phyloP scores from a whole-genome alignment of 2,329 filamentous ascomycete genomes.

The Aspergillus sojae region DNA sequence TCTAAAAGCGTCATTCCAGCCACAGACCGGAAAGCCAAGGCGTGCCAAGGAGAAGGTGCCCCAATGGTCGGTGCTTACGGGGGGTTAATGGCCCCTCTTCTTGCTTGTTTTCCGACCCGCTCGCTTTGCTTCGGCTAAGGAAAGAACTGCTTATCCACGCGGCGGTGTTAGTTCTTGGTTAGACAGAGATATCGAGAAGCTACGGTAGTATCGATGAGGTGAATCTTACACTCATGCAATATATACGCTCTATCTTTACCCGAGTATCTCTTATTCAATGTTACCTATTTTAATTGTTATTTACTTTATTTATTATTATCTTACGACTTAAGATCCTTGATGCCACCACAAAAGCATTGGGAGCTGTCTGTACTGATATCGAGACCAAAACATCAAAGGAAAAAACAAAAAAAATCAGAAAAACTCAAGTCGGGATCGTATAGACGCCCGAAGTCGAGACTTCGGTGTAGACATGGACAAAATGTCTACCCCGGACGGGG shows the following conservation, averaged over 20 bases:
- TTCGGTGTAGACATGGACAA: too few relatives aligned
- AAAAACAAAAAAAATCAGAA: neutral
- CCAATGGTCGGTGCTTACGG: conserved; percentile 2
- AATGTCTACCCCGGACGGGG: neutral
- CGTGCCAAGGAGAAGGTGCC: conserved; percentile 1
- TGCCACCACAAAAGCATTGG: too few relatives aligned
- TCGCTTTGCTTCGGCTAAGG: conserved; percentile 12
- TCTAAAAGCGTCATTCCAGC: neutral
- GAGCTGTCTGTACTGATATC: too few relatives aligned
- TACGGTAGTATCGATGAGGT: conserved; percentile 4
- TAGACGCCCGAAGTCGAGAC: too few relatives aligned
- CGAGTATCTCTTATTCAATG: neutral
- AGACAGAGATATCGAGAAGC: neutral
- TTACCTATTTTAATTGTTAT: too few relatives aligned
- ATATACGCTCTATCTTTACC: neutral
- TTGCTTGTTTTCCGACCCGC: neutral
- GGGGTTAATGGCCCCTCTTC: neutral
- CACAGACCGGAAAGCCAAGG: conserved; percentile 10
- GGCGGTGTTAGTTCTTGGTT: neutral
- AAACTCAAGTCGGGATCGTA: neutral
- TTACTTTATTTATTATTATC: too few relatives aligned
- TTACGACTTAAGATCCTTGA: too few relatives aligned
- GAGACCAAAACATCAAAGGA: neutral
- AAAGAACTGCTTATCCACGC: conserved; percentile 4
- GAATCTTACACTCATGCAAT: neutral